These are phyloP conservation scores for Fusarium siculi DNA, from an alignment of 2,329 filamentous ascomycete species.

Conservation along the genomic window DNA sequence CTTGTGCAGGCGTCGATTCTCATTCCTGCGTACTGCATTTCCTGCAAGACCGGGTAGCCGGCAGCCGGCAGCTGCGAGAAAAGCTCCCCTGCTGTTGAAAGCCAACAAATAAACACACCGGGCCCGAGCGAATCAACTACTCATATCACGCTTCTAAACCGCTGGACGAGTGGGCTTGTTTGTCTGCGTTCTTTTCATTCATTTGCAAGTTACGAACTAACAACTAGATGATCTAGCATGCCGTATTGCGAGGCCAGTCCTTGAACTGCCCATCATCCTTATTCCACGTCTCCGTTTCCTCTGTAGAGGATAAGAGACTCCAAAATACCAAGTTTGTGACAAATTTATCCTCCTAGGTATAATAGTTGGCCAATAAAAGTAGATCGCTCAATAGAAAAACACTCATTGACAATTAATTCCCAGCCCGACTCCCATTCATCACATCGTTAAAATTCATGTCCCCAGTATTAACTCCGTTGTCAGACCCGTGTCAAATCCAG, in stretches of 20 bases:
- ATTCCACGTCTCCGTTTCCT: not conserved
- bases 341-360: slow-evolving; percentile 11
- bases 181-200: not conserved
- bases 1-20: not conserved
- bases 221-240: slow-evolving; percentile 8
- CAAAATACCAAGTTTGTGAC: slow-evolving; percentile 6
- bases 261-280: slow-evolving; percentile 14
- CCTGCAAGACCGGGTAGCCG: not conserved
- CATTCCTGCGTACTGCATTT: not conserved
- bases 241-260: slow-evolving; percentile 12
- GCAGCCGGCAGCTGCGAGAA: not conserved
- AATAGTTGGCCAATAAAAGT: slow-evolving; percentile 13
- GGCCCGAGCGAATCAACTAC: no score
- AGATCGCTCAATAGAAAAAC: slow-evolving; percentile 18
- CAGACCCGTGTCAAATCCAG: slow-evolving; percentile 6
- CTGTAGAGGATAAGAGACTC: not conserved
- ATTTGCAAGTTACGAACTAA: slow-evolving; percentile 3
- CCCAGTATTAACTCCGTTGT: slow-evolving; percentile 26
- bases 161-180: not conserved
- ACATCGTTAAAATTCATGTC: slow-evolving; percentile 14
- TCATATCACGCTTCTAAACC: not conserved
- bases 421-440: slow-evolving; percentile 16
- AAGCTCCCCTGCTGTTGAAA: not conserved
- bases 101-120: not conserved
- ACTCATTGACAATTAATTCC: not conserved